Conservation (phyloP, 2,329 filamentous ascomycete genomes). For the Aureobasidium subglaciale region DNA sequence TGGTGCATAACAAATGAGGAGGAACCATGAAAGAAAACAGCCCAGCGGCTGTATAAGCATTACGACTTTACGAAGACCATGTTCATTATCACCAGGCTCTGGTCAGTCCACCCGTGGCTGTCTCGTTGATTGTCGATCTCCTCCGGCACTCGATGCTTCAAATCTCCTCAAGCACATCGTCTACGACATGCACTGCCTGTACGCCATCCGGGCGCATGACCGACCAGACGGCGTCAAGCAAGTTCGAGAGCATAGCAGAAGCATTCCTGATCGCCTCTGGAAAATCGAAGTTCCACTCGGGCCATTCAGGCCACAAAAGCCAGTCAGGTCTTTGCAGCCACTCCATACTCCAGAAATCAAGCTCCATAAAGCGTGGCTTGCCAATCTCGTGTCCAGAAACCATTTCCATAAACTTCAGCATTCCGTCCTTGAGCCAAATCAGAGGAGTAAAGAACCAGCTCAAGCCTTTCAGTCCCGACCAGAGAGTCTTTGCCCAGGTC, state of each 20-base stretch:
- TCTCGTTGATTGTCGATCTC: too few species aligned
- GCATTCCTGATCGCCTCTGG: background rate
- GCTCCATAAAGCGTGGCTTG: background rate
- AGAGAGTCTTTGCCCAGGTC: background rate
- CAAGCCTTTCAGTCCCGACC: background rate
- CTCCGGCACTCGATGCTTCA: background rate
- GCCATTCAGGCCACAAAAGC: background rate
- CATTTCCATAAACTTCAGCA: background rate
- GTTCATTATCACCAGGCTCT: too few species aligned
- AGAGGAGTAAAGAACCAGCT: background rate
- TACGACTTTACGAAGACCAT: background rate
- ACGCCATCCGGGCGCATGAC: background rate
- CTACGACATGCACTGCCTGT: background rate
- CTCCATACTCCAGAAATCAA: background rate
- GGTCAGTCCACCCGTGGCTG: too few species aligned
- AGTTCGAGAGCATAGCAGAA: background rate
- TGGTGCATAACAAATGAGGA: constrained; percentile 68
- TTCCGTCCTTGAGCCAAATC: background rate
- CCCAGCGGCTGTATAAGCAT: background rate
- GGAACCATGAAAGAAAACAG: background rate
- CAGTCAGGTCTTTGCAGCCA: background rate
- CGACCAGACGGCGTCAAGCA: background rate
- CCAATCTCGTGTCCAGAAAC: background rate
- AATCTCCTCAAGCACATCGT: background rate
- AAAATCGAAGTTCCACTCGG: background rate